Evolutionary conservation across 2,329 filamentous ascomycete species (phyloP), one percentile per base, ranked within the genome.

Genomic region (Colletotrichum simmondsii): DNA sequence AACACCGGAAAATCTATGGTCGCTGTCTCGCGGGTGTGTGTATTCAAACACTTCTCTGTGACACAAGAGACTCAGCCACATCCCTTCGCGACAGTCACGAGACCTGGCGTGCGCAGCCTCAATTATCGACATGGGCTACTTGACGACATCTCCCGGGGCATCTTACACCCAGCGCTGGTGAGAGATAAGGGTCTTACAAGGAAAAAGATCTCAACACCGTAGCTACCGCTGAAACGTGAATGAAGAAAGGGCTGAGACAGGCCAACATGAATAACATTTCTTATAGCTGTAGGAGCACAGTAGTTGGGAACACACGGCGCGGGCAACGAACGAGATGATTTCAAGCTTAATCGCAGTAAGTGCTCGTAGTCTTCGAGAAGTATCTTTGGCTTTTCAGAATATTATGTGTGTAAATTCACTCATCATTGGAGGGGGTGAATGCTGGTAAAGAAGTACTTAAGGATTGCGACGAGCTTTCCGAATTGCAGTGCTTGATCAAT

Each of bases 311-410:
- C 49, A 42, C 4, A 53, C 16, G 30, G 52, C 49, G 1, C 35
- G 63, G n/a, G 58, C 65, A 10, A 58, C 58, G 22, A 32, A 54
- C 5, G 58, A 67, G 37, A 42, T 74, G 53, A 58, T 56, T 52
- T 72, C 6, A 68, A 65, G 59, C 61, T 56, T 30, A 82, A 83
- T 28, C 92, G 89, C 84, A 92, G 80, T 80, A 92, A 2, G 90
- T 90, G 0, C 87, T 92, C 75, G 92, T 89, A 0, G 81, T 88
- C 0, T 92, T 92, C 77, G 91, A 42, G 91, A 2, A 91, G 91
- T 0, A 6, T 7, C 0, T 42, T 42, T 3, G 6, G 37, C 37
- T 19, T 19, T 93, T 93, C 76, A 87, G 11, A 12, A 90, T 75
- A 92, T 92, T 59, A 82, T 85, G 61, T 75, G 82, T 75, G 46